Conservation (phyloP, 306 rosid species). For the Sophora flavescens region DNA sequence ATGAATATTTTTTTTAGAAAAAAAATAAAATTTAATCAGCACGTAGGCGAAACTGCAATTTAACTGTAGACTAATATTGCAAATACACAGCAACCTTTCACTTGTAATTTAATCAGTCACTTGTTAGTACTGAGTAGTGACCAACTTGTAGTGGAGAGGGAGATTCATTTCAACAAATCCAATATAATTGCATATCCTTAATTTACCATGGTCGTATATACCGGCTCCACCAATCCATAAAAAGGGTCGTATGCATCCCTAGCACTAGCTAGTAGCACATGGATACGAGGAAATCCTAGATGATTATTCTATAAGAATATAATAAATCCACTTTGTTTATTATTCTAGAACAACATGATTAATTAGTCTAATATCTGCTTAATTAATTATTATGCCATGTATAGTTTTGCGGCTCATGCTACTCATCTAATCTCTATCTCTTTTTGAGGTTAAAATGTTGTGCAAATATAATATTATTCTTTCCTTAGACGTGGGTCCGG, state of each 20-base stretch:
- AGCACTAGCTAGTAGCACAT: neutral
- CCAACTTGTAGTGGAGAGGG: neutral
- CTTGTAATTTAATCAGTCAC: conserved; percentile 25
- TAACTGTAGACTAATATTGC: neutral
- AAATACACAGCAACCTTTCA: neutral
- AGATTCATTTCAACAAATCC: neutral
- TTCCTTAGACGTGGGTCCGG: conserved; percentile 33
- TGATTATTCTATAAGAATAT: too few relatives aligned
- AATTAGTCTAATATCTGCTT: neutral
- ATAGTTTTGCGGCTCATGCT: neutral
- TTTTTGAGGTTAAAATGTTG: neutral
- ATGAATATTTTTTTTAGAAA: too few relatives aligned
- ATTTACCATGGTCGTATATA: neutral
- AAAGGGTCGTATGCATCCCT: neutral
- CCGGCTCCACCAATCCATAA: neutral
- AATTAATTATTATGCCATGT: neutral
- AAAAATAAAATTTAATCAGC: too few relatives aligned
- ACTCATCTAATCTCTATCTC: neutral
- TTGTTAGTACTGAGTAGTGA: neutral
- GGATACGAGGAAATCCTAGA: conserved; percentile 9
- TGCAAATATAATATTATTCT: neutral
- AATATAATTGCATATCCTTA: neutral
- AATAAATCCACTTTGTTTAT: neutral
- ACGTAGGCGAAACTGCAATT: neutral
- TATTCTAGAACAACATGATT: neutral